phyloP scores from a whole-genome alignment of 345 rosid species.

The Salix dunnii region DNA sequence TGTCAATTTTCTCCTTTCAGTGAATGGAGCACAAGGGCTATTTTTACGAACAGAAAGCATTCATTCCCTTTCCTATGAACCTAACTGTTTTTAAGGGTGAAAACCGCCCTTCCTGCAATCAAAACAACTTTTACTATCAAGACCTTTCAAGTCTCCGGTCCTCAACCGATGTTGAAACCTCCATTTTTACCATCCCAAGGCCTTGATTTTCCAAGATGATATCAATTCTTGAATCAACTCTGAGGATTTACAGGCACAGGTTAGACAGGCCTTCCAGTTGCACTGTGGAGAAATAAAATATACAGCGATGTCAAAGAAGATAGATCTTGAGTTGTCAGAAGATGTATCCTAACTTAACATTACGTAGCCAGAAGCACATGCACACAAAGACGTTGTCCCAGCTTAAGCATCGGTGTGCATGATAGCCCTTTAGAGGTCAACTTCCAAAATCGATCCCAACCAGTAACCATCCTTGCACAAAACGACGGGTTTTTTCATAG shows the following conservation, averaged over 20 bases:
- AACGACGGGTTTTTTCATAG: not conserved
- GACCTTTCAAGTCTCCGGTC: not conserved
- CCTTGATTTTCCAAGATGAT: not conserved
- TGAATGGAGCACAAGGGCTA: conserved; percentile 1
- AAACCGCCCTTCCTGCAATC: not conserved
- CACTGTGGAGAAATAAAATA: conserved; percentile 5
- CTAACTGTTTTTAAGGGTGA: conserved; percentile 9
- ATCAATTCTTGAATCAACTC: not conserved
- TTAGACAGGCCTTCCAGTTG: conserved; percentile 2
- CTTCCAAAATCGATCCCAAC: conserved; percentile 14
- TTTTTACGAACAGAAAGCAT: conserved; percentile 13
- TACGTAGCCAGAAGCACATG: conserved; percentile 19
- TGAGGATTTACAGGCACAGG: not conserved
- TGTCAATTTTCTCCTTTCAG: not conserved
- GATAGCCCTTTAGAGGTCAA: conserved; percentile 6
- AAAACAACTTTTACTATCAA: not conserved
- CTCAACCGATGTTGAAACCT: not conserved
- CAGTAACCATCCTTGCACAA: not conserved
- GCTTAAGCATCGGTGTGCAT: conserved; percentile 7
- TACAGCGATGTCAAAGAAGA: conserved; percentile 11
- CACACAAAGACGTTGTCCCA: conserved; percentile 20
- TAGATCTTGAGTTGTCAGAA: conserved; percentile 14
- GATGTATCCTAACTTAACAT: conserved; percentile 17
- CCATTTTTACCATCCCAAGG: not conserved
- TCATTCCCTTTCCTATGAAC: conserved; percentile 3